Evolutionary conservation across 2,329 filamentous ascomycete genomes (phyloP).

Genomic region (Drechslera avenae): DNA sequence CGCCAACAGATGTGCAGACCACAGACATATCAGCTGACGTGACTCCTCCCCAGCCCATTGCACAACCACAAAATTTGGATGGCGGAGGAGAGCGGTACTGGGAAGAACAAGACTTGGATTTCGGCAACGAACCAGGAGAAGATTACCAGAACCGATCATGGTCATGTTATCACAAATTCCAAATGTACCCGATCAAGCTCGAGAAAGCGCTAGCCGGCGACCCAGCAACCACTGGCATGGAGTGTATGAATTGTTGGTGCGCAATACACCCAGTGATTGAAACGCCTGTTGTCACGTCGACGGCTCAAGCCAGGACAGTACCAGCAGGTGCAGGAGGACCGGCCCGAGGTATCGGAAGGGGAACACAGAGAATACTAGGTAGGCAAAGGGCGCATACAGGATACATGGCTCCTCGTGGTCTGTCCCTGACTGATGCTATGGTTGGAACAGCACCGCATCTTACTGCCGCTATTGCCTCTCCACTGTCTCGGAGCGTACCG

Average conservation of each 20-base stretch:
- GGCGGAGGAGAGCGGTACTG: constrained; percentile 38
- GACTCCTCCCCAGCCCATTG: not conserved
- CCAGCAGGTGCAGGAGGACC: not conserved
- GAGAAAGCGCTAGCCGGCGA: constrained; percentile 14
- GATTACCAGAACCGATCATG: constrained; percentile 27
- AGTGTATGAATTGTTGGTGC: constrained; percentile 41
- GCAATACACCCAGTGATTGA: constrained; percentile 30
- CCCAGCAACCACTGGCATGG: constrained; percentile 20
- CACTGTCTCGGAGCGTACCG: constrained; percentile 13
- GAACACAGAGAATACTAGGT: not conserved
- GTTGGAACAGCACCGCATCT: constrained; percentile 16
- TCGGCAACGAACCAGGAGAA: constrained; percentile 47
- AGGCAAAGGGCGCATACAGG: not conserved
- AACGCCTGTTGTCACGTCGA: constrained; percentile 8
- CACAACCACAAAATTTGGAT: constrained; percentile 41
- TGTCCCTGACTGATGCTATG: constrained; percentile 10
- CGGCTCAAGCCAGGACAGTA: not conserved
- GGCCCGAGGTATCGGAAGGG: not conserved
- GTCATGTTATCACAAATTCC: constrained; percentile 35
- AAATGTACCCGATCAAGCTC: constrained; percentile 20
- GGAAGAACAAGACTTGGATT: constrained; percentile 36
- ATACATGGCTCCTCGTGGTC: constrained; percentile 16
- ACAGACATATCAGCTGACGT: not conserved
- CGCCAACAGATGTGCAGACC: not conserved
- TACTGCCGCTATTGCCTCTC: not conserved